These are phyloP conservation scores for Leccinum pachyderme DNA, from an alignment of 1,284 basidiomycete genomes.

Conservation along the genomic window DNA sequence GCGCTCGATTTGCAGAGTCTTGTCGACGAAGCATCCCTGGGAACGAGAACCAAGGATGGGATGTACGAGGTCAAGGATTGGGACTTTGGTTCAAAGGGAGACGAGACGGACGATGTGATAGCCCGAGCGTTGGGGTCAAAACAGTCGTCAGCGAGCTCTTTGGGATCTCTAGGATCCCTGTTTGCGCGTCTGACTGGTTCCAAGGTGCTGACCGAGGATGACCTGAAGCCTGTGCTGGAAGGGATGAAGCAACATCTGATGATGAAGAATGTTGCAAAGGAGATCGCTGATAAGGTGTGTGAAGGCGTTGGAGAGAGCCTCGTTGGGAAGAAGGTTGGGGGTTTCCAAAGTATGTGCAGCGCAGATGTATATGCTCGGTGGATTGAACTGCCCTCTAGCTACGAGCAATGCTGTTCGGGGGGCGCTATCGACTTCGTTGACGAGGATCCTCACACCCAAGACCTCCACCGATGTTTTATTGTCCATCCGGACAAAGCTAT, in stretches of 20 bases:
- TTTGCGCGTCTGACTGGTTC: conserved; percentile 85
- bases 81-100: conserved; percentile 58
- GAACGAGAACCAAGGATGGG: conserved; percentile 78
- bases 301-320: conserved; percentile 88
- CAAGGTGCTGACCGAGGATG: conserved; percentile 79
- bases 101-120: conserved; percentile 57
- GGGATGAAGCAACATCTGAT: conserved; percentile 98
- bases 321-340: conserved; percentile 86
- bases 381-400: conserved; percentile 42
- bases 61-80: conserved; percentile 94
- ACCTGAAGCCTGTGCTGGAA: conserved; percentile 85
- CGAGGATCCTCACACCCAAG: conserved; percentile 93
- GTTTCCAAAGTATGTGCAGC: conserved; percentile 73
- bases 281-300: conserved; percentile 93
- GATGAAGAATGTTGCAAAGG: conserved; percentile 98
- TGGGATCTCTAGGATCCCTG: conserved; percentile 69
- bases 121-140: conserved; percentile 50
- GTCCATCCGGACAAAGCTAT: conserved; percentile 70
- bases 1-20: conserved; percentile 59
- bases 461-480: conserved; percentile 94
- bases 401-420: conserved; percentile 83
- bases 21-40: conserved; percentile 78
- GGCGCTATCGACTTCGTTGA: conserved; percentile 86
- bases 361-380: background rate
- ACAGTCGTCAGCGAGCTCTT: conserved; percentile 40